Base-by-base conservation (phyloP, 2,329 filamentous ascomycete species). In the Aspergillus persii region DNA sequence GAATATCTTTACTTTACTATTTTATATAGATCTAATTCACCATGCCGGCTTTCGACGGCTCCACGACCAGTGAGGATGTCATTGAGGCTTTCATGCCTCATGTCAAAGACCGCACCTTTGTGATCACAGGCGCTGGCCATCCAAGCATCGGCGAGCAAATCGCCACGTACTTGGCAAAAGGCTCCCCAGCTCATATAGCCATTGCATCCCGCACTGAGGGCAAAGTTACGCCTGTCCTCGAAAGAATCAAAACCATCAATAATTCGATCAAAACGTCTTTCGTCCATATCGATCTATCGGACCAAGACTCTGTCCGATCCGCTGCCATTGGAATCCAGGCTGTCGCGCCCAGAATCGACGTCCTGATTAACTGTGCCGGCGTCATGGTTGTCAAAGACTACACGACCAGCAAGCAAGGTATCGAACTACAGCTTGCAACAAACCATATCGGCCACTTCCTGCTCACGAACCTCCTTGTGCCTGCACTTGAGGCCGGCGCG, bases 381-480 rank as follows among this genome's bases (percentile, higher is more conserved):
- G 59, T 74, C 36, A 74, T 75, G 69, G 68, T 66, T 2, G 57
- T 66, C 8, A 53, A 66, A 3, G 66, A 59, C 36, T 59, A 63
- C 15, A 57, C 61, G 30, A 72, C 68, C 50, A 64, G 67, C n/a
- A 41, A 41, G 36, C 63, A 71, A 9, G 72, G 72, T 1, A 66
- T 74, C 31, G 73, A 76, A 53, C 53, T 67, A 4, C 68, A 72
- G 29, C 68, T 75, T n/a, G 73, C 68, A 1, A 72, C 69, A 8
- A 76, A 76, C 53, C 69, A 76, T 52, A 41, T 76, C 36, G 71
- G 73, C 5, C 72, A 71, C 50, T 75, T 74, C 61, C 59, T 75
- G 12, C 67, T 75, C 47, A 74, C 72, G 1, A 69, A 69, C 31
- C 61, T 69, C n/a, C 60, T 76, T 2, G 61, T 71, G 41, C 54